Conservation (phyloP, 108 stramenopile genomes). For the Pseudonitzschia multistriata region DNA sequence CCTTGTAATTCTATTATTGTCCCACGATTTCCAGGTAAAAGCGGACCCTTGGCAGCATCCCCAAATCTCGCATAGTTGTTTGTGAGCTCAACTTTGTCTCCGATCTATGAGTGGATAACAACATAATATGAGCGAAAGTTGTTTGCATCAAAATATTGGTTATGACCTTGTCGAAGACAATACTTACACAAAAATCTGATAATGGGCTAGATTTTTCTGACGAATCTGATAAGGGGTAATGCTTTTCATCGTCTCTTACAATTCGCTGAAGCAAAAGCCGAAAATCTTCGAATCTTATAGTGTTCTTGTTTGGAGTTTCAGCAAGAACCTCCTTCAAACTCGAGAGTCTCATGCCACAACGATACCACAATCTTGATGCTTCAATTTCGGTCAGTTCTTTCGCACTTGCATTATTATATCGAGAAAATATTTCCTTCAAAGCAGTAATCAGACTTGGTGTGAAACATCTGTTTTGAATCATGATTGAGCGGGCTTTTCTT, state of each 20-base stretch:
- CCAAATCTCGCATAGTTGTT: constrained; percentile 40
- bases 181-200: constrained; percentile 8
- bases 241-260: constrained; percentile 14
- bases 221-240: neutral
- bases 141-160: neutral
- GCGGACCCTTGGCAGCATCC: constrained; percentile 45
- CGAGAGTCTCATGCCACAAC: constrained; percentile 39
- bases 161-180: neutral
- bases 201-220: neutral
- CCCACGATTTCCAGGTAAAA: constrained; percentile 37
- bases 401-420: constrained; percentile 16
- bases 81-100: constrained; percentile 49
- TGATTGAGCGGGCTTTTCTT: neutral
- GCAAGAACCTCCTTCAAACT: constrained; percentile 22
- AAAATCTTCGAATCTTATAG: constrained; percentile 26
- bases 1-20: constrained; percentile 43
- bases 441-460: constrained; percentile 17
- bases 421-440: constrained; percentile 33
- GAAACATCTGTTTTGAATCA: constrained; percentile 25
- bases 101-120: constrained; percentile 19
- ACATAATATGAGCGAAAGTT: neutral
- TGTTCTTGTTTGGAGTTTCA: constrained; percentile 4
- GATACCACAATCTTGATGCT: constrained; percentile 53
- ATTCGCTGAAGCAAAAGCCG: constrained; percentile 21
- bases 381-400: constrained; percentile 15